Percentiles rank a stretch among this genome's conserved stretches.
Evolutionary conservation across 192 early-diverging fungal genomes (phyloP).

Genomic region (Podila minutissima): DNA sequence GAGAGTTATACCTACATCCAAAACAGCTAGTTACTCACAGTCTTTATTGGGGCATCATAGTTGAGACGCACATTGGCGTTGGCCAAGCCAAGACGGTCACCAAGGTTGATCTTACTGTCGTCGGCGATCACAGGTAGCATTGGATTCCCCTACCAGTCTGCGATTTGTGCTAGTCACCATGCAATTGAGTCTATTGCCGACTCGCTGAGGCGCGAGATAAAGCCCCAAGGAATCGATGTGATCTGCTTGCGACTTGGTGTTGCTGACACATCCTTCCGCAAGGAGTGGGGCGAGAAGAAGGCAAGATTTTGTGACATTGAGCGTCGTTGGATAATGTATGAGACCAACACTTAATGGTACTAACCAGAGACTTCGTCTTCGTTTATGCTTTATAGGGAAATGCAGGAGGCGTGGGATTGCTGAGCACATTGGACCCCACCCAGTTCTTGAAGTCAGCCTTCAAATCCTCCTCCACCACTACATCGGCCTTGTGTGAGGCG

Average conservation of each 20-base stretch:
- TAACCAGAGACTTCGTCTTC: no score
- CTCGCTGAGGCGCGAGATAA: slow-evolving; percentile 55
- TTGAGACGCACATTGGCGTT: slow-evolving; percentile 35
- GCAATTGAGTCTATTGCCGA: slow-evolving; percentile 57
- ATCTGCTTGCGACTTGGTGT: slow-evolving; percentile 33
- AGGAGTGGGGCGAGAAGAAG: slow-evolving; percentile 30
- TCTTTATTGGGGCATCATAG: neutral
- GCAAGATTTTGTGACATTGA: neutral
- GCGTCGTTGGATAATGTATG: no score
- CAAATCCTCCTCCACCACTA: slow-evolving; percentile 19
- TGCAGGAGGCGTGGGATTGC: slow-evolving; percentile 13
- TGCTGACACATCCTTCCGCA: slow-evolving; percentile 23
- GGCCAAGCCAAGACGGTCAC: slow-evolving; percentile 32
- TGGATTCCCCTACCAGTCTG: slow-evolving; percentile 39
- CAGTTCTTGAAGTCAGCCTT: slow-evolving; percentile 24
- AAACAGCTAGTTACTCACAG: no score
- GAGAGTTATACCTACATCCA: neutral
- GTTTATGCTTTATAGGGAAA: neutral
- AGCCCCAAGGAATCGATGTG: slow-evolving; percentile 58
- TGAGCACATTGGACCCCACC: slow-evolving; percentile 20
- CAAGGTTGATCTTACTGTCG: slow-evolving; percentile 28
- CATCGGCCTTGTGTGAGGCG: slow-evolving; percentile 18
- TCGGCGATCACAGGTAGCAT: slow-evolving; percentile 40
- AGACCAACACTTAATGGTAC: no score
- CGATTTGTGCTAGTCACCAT: slow-evolving; percentile 58